Evolutionary conservation across 1,284 basidiomycete species (phyloP), one percentile per base, ranked within the genome.

Genomic region (Apiotrichum gracile): DNA sequence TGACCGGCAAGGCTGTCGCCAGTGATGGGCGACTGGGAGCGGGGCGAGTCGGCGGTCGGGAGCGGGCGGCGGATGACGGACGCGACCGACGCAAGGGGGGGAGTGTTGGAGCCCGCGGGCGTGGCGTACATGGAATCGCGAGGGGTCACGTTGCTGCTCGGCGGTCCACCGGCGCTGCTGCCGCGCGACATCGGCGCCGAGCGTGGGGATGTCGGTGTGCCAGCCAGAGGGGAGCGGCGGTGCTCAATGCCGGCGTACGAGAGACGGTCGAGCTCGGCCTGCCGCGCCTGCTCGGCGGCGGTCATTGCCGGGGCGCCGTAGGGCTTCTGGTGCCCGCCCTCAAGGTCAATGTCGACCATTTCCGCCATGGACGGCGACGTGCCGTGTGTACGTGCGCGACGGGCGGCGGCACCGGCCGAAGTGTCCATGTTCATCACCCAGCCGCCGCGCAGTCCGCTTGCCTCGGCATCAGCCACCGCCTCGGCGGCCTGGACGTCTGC

Each of bases 261-360:
- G 26, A 69, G 35, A 19, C 60, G 65, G 52, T 70, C 69, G 29
- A 67, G 68, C 22, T 68, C 66, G 6, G 59, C 33, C 51, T 69
- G 65, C 22, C 54, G 49, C 35, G 62, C 62, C 35, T 65, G 52
- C 8, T 69, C 66, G 5, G 55, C 58, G 12, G 60, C 56, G 12
- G 48, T 56, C 57, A 66, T 61, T 10, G 54, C 57, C 2, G 66
- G 64, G 8, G 65, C 63, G 12, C 73, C 73, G 39, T 72, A 72
- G 22, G 54, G 45, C 39, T 72, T 68, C 4, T 50, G 54, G 25
- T 63, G 61, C 8, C 75, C 75, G 33, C 68, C 69, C 60, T 77
- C 75, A 31, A 77, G 65, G 58, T 77, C 75, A 49, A 76, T 74
- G 56, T 76, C 72, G 19, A 73, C 74, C 75, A 76, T 75, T 33